phyloP scores from a whole-genome alignment of 2,329 filamentous ascomycete genomes.

The Bisporella sp. region DNA sequence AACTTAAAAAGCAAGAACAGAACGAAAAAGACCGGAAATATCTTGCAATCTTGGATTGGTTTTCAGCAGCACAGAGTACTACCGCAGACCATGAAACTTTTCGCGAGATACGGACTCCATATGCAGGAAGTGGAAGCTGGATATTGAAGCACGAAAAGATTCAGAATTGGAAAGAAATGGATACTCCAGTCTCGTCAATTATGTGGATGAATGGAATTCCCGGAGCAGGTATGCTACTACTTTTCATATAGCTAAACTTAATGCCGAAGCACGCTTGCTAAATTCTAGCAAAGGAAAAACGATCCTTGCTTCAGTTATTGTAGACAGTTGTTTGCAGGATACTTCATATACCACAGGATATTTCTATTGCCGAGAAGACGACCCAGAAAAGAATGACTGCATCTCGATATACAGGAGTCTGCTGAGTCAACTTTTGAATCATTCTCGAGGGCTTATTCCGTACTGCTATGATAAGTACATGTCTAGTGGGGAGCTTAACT shows the following conservation, averaged over 20 bases:
- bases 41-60: slow-evolving; percentile 14
- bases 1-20: slow-evolving; percentile 11
- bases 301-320: slow-evolving; percentile 31
- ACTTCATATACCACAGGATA: slow-evolving; percentile 19
- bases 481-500: slow-evolving; percentile 23
- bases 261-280: neutral
- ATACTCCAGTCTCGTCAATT: slow-evolving; percentile 17
- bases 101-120: slow-evolving; percentile 7
- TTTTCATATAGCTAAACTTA: neutral
- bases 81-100: slow-evolving; percentile 16
- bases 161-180: slow-evolving; percentile 9
- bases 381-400: slow-evolving; percentile 26
- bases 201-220: slow-evolving; percentile 34
- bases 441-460: slow-evolving; percentile 23
- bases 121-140: slow-evolving; percentile 25
- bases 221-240: slow-evolving; percentile 29
- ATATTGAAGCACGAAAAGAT: slow-evolving; percentile 21
- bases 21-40: slow-evolving; percentile 12
- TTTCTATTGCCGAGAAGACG: slow-evolving; percentile 33
- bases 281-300: slow-evolving; percentile 28
- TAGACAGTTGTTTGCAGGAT: slow-evolving; percentile 25
- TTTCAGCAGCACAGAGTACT: slow-evolving; percentile 9
- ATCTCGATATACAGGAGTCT: slow-evolving; percentile 27
- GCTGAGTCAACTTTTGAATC: slow-evolving; percentile 28
- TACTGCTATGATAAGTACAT: slow-evolving; percentile 28